phyloP scores from a whole-genome alignment of 495 filamentous ascomycete species.

The Annulohypoxylon maeteangense region DNA sequence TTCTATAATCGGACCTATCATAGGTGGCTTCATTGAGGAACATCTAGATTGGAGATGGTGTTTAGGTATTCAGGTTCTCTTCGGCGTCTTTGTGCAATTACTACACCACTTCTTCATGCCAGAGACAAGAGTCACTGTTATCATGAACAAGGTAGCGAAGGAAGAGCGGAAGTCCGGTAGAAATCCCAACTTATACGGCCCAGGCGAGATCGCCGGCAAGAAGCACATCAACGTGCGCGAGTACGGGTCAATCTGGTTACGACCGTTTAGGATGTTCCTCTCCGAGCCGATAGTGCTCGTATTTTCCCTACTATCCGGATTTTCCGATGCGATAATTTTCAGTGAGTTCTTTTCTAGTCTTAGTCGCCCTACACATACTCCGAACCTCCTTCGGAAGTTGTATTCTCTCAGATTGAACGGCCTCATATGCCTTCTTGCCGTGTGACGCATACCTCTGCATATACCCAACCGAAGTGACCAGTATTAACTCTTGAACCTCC shows the following conservation, averaged over 20 bases:
- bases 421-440: background rate
- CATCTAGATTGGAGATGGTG: conserved; percentile 49
- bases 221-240: conserved; percentile 61
- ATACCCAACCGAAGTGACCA: background rate
- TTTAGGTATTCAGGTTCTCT: conserved; percentile 38
- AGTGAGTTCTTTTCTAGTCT: conserved; percentile 42
- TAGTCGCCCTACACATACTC: background rate
- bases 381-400: background rate
- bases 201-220: conserved; percentile 62
- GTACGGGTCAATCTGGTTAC: conserved; percentile 64
- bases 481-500: background rate
- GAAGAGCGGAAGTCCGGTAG: conserved; percentile 59
- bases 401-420: background rate
- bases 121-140: conserved; percentile 58
- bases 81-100: conserved; percentile 58
- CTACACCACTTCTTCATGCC: conserved; percentile 64
- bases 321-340: conserved; percentile 70
- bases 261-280: conserved; percentile 71
- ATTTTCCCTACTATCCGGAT: conserved; percentile 67
- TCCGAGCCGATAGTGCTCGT: conserved; percentile 70
- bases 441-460: background rate
- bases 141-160: conserved; percentile 71
- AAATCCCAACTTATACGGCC: conserved; percentile 64
- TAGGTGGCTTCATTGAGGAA: conserved; percentile 65
- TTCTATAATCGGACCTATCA: conserved; percentile 61